Base-by-base conservation (phyloP, 2,329 filamentous ascomycete species). In the Arthrobotrys conoides region DNA sequence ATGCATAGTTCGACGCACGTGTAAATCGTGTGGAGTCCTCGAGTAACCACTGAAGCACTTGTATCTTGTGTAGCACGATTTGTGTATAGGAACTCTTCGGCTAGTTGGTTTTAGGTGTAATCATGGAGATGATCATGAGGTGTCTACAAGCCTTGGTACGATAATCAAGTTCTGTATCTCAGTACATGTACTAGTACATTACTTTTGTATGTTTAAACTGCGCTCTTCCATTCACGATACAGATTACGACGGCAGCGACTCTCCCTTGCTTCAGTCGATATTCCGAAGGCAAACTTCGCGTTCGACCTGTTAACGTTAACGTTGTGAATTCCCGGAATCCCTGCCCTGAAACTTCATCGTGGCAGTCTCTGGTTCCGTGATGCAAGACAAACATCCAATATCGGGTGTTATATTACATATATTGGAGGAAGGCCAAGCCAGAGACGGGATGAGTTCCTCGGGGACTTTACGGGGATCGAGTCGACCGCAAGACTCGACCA, bases 381-480 rank as follows among this genome's bases (percentile, higher is more conserved):
- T 66, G 69, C 68, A 65, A 64, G 57, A 64, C 55, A 65, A 57
- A 64, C 53, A 59, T 38, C 53, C 38, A 65, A 65, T 48, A 46
- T 64, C 68, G 46, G 67, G 67, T 64, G 55, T 71, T 63, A 71
- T 44, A 71, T 53, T 30, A 71, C 41, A 30, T 71, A 33, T 20
- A 61, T 41, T 30, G 16, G 16, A 30, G 24, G 57, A 38, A 51
- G 38, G 51, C 46, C 57, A 71, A 66, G 59, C 22, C 69, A 66
- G 51, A 61, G 70, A 67, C 70, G 70, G 70, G 70, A 73, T 73
- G 70, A 61, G 70, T 73, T 72, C 70, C 61, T 73, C 61, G 70
- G 70, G 61, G 70, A 73, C 70, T 72, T 72, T 65, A 53, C 67
- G 57, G 57, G 57, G 51, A 55, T 57, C 36, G 33, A 55, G 49